Evolutionary conservation across 2,329 filamentous ascomycete species (phyloP), one percentile per base, ranked within the genome.

Genomic region (Paecilomyces dactylethromorphus): DNA sequence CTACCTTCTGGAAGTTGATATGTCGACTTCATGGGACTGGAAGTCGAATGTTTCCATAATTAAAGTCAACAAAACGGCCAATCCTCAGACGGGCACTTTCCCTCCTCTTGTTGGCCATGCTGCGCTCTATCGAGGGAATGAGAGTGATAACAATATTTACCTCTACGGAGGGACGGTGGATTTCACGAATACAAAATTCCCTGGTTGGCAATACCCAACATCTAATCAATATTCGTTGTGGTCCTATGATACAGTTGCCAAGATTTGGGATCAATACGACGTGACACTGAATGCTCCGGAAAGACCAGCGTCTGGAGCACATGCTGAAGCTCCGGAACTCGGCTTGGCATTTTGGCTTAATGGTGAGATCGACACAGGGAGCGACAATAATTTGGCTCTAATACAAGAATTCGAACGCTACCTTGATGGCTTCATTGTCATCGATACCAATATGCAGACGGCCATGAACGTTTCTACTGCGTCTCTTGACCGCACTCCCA

Each of bases 301-400:
- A 13, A 64, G 64, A 31, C 72, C 74, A 21, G 74, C 68, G 54
- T 70, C 72, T 58, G 75, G 75, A n/a, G 68, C 72, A 22, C 70
- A 63, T 55, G 66, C 75, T 18, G 75, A 77, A 59, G 72, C 73
- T 8, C 64, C 69, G 21, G 70, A 74, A 50, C 70, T 69, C 39
- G 69, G 71, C 8, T 59, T 76, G 3, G 74, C 64, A 2, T 77
- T 77, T 56, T 78, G 73, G 58, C 64, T 78, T 13, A 75, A 76
- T 59, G 75, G 75, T 1, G 67, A 72, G 50, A 68, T 76, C 39
- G 72, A 78, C 54, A 65, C 64, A 54, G 75, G 75, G 7, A 73
- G 70, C 10, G 66, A 66, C 15, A 50, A 69, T 56, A 58, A 54
- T 33, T 49, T 66, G 39, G 50, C 56, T 11, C 32, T 65, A 1